Conservation (phyloP, 75 land plant species). For the Sequoiadendron giganteum region DNA sequence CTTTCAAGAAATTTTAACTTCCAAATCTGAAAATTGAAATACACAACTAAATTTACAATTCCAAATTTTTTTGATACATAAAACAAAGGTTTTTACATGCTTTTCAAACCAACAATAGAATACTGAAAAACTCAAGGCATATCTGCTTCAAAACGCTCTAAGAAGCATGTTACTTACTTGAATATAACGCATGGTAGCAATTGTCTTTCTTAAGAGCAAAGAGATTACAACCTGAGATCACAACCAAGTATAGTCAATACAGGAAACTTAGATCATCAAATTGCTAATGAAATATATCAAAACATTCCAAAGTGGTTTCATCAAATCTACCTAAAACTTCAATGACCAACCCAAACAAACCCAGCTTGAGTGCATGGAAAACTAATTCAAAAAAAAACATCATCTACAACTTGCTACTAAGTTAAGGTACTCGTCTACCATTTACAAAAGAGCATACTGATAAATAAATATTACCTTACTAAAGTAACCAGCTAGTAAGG, state of each 20-base stretch:
- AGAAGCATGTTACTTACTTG: conserved; percentile 57
- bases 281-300: conserved; percentile 4
- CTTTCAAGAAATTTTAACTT: not conserved
- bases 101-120: not conserved
- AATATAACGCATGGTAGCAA: conserved; percentile 73
- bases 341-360: not conserved
- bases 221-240: conserved; percentile 81
- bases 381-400: not conserved
- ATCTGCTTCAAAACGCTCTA: not conserved
- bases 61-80: not conserved
- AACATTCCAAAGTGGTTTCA: not conserved
- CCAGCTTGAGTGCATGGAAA: not conserved
- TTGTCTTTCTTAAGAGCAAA: conserved; percentile 77
- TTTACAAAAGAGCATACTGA: not conserved
- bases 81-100: not conserved
- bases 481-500: conserved; percentile 88
- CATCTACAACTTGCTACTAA: not conserved
- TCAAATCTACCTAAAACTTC: not conserved
- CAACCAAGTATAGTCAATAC: not conserved
- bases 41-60: not conserved
- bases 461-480: conserved; percentile 68
- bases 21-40: not conserved
- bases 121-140: not conserved
- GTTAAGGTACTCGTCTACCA: not conserved
- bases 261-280: not conserved